Conservation (phyloP, 495 filamentous ascomycete genomes). For the Pyronema domesticum region DNA sequence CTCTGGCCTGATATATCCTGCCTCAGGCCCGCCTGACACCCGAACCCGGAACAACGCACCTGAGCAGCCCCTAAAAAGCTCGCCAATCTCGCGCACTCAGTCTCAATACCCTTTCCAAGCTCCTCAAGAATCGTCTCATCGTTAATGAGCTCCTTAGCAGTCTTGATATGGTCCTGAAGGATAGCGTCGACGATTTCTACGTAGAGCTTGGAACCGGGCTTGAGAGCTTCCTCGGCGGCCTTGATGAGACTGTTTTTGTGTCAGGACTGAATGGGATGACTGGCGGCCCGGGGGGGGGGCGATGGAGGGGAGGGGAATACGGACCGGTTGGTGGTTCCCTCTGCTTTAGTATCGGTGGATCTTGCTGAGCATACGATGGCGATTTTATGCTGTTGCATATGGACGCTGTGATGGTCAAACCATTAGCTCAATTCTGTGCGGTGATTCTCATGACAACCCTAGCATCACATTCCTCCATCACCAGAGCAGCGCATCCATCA, state of each 20-base stretch:
- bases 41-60: not conserved
- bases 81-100: slow-evolving; percentile 48
- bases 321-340: slow-evolving; percentile 89
- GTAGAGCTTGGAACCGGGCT: slow-evolving; percentile 43
- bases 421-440: no score
- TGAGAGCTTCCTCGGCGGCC: slow-evolving; percentile 48
- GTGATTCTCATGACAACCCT: no score
- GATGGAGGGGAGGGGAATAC: slow-evolving; percentile 30
- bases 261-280: not conserved
- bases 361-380: slow-evolving; percentile 86
- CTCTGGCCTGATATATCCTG: no score
- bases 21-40: no score
- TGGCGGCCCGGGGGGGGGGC: not conserved
- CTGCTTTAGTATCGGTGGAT: slow-evolving; percentile 71
- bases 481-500: no score
- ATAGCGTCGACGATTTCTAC: slow-evolving; percentile 54
- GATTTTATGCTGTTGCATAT: slow-evolving; percentile 47
- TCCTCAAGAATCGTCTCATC: slow-evolving; percentile 39
- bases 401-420: slow-evolving; percentile 34
- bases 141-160: slow-evolving; percentile 44
- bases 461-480: no score
- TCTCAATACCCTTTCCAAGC: slow-evolving; percentile 43
- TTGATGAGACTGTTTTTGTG: slow-evolving; percentile 40
- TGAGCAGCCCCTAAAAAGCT: slow-evolving; percentile 40
- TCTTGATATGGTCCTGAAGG: slow-evolving; percentile 50